Conservation (phyloP, 164 flowering plant species). For the Kingdonia uniflora region DNA sequence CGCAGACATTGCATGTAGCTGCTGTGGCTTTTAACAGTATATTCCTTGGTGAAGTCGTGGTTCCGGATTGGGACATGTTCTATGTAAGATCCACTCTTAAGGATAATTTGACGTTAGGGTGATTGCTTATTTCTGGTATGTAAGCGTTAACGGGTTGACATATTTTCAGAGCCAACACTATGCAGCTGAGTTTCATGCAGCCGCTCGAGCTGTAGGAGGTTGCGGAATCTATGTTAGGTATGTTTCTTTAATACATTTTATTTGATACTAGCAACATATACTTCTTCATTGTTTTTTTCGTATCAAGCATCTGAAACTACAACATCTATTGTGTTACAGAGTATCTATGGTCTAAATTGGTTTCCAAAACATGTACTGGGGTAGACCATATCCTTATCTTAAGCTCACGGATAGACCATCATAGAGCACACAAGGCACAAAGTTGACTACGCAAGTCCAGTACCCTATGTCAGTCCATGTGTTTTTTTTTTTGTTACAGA, state of each 20-base stretch:
- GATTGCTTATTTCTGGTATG: neutral
- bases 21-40: conserved; percentile 64
- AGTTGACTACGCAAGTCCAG: too few species aligned
- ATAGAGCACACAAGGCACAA: too few species aligned
- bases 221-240: conserved; percentile 63
- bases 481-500: too few species aligned
- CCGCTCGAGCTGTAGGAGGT: conserved; percentile 63
- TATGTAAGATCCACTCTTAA: conserved; percentile 28
- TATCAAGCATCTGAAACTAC: too few species aligned
- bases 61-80: conserved; percentile 86
- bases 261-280: too few species aligned
- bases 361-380: too few species aligned
- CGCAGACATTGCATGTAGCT: conserved; percentile 52
- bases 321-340: too few species aligned
- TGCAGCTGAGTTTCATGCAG: conserved; percentile 62
- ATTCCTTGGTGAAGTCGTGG: conserved; percentile 54
- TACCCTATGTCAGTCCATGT: too few species aligned
- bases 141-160: neutral
- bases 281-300: too few species aligned
- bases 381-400: too few species aligned
- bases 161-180: conserved; percentile 41
- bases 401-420: too few species aligned
- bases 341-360: too few species aligned
- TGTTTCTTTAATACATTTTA: neutral
- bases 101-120: neutral